Evolutionary conservation across 768 basidiomycete species (phyloP).

Genomic region (Lentinula sp.): DNA sequence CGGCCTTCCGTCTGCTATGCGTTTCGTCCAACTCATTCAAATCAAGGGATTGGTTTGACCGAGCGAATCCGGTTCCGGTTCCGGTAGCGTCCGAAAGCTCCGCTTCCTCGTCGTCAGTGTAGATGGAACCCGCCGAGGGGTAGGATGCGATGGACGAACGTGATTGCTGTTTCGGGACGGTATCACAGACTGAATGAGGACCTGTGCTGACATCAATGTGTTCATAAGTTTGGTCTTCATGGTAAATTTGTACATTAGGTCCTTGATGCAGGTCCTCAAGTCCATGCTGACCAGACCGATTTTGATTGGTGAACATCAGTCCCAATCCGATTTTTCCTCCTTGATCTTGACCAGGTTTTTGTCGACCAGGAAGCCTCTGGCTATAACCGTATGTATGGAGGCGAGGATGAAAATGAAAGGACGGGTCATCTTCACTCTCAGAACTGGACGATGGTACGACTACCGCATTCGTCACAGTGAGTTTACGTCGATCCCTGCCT

Average conservation of each 20-base stretch:
- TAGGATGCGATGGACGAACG: slow-evolving; percentile 2
- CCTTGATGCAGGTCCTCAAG: not conserved
- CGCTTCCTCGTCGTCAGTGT: slow-evolving; percentile 4
- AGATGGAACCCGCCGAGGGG: slow-evolving; percentile 2
- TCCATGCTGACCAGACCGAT: not conserved
- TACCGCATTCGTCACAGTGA: slow-evolving; percentile 40
- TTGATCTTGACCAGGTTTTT: not conserved
- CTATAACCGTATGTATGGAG: not conserved
- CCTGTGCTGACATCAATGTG: not conserved
- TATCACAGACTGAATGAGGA: not conserved
- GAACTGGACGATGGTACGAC: slow-evolving; percentile 34
- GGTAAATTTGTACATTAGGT: not conserved
- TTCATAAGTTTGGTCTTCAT: not conserved
- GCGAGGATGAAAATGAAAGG: not conserved
- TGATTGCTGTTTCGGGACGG: not conserved
- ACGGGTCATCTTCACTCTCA: slow-evolving; percentile 26
- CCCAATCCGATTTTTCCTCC: slow-evolving; percentile 3
- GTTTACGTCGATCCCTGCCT: slow-evolving; percentile 29
- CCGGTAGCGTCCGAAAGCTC: not conserved
- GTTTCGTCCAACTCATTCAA: slow-evolving; percentile 14
- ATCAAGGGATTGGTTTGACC: slow-evolving; percentile 7
- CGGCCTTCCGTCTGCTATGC: slow-evolving; percentile 24
- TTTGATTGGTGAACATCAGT: not conserved
- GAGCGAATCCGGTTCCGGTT: not conserved
- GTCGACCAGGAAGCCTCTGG: not conserved